Percentiles rank a stretch among this genome's conserved stretches.
Conservation (phyloP, 306 rosid species). For the Prunus mira region DNA sequence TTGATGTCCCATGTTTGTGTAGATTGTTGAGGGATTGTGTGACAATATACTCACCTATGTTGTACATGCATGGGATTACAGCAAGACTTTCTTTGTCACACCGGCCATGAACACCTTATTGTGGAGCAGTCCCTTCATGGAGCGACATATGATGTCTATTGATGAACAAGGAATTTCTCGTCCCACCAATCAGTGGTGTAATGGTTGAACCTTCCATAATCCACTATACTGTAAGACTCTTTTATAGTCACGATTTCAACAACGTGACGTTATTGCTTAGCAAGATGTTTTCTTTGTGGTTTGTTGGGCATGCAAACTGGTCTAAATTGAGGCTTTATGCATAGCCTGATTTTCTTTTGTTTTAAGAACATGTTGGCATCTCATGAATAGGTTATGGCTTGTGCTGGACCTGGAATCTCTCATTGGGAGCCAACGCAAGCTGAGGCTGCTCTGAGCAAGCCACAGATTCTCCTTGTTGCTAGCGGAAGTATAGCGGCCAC, state of each 20-base stretch:
- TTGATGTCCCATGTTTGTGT: constrained; percentile 1
- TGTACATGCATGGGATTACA: constrained; percentile 82
- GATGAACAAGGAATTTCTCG: constrained; percentile 67
- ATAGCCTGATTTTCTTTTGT: not conserved
- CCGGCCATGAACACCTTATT: constrained; percentile 66
- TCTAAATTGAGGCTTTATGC: not conserved
- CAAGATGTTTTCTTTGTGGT: not conserved
- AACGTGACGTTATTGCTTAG: constrained; percentile 34
- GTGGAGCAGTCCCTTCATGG: constrained; percentile 72
- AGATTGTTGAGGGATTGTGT: constrained; percentile 75
- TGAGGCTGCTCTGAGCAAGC: constrained; percentile 45
- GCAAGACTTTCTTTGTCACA: constrained; percentile 69
- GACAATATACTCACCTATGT: constrained; percentile 73
- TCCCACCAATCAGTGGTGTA: constrained; percentile 80
- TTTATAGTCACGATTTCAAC: constrained; percentile 48
- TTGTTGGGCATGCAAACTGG: not conserved
- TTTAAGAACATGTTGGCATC: not conserved
- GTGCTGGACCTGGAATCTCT: constrained; percentile 35
- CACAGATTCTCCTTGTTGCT: constrained; percentile 74
- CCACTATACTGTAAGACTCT: constrained; percentile 69
- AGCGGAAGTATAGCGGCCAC: constrained; percentile 71
- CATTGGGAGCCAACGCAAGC: constrained; percentile 27
- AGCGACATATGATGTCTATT: constrained; percentile 44
- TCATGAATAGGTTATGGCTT: constrained; percentile 42
- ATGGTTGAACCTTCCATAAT: constrained; percentile 87